phyloP scores from a whole-genome alignment of 257 asterid genomes.

The Coffea eugenioides region DNA sequence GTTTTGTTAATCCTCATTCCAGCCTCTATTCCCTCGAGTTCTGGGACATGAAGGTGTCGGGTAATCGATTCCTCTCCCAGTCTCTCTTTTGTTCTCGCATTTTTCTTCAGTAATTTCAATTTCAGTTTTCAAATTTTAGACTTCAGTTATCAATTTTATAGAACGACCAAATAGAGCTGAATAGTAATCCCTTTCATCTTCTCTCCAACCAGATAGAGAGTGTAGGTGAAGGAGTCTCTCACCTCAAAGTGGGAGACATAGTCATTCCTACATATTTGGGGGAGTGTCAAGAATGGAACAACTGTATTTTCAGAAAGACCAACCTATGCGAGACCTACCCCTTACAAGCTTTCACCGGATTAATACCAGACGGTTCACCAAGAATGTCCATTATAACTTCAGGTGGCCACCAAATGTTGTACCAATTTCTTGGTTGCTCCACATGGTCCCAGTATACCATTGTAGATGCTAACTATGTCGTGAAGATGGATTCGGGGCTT shows the following conservation, averaged over 20 bases:
- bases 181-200: too few relatives aligned
- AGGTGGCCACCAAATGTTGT: conserved; percentile 20
- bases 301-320: conserved; percentile 46
- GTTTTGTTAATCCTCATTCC: conserved; percentile 31
- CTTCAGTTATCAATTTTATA: too few relatives aligned
- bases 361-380: conserved; percentile 58
- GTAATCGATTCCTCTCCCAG: conserved; percentile 24
- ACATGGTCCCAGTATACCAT: conserved; percentile 31
- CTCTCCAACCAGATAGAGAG: conserved; percentile 41
- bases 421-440: conserved; percentile 55
- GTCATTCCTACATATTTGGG: conserved; percentile 67
- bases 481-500: conserved; percentile 50
- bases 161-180: too few relatives aligned
- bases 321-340: conserved; percentile 50
- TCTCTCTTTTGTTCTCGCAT: neutral
- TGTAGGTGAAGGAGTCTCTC: conserved; percentile 43
- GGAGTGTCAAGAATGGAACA: conserved; percentile 59
- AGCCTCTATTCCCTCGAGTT: conserved; percentile 24
- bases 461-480: conserved; percentile 46
- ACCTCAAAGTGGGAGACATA: conserved; percentile 48
- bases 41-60: conserved; percentile 93
- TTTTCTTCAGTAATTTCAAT: too few relatives aligned
- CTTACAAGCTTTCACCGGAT: conserved; percentile 34
- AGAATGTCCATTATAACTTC: conserved; percentile 52
- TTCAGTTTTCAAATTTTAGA: too few relatives aligned